phyloP scores from a whole-genome alignment of 305 asterid species.

The Fraxinus dipetala region DNA sequence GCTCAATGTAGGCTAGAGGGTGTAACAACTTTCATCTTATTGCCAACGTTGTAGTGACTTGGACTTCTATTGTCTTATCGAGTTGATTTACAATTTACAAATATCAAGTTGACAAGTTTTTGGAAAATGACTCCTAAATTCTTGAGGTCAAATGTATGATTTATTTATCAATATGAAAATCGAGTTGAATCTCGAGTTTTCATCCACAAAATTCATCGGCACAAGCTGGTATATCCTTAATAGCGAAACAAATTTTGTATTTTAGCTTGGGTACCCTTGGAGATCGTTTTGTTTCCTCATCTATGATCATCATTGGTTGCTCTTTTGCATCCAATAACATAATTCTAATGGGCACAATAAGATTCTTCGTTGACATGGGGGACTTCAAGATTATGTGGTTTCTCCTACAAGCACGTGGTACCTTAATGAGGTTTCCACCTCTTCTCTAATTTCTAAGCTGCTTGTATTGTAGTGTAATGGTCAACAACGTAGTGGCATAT shows the following conservation, averaged over 20 bases:
- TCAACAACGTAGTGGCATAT: not conserved
- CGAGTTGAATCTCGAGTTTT: not conserved
- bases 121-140: not conserved
- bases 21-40: not conserved
- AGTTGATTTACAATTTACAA: not conserved
- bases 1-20: not conserved
- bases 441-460: not conserved
- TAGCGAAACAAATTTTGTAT: too few species aligned
- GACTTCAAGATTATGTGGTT: not conserved
- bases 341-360: not conserved
- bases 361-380: not conserved
- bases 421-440: not conserved
- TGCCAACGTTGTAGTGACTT: not conserved
- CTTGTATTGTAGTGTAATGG: not conserved
- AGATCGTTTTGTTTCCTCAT: not conserved
- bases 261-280: not conserved
- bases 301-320: not conserved
- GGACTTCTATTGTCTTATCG: not conserved
- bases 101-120: not conserved
- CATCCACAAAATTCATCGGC: not conserved
- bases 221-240: not conserved
- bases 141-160: not conserved
- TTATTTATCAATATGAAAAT: not conserved
- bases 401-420: not conserved
- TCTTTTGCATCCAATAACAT: not conserved